Base-by-base conservation (phyloP, 176 grass and related monocot species). In the Musa beccarii region DNA sequence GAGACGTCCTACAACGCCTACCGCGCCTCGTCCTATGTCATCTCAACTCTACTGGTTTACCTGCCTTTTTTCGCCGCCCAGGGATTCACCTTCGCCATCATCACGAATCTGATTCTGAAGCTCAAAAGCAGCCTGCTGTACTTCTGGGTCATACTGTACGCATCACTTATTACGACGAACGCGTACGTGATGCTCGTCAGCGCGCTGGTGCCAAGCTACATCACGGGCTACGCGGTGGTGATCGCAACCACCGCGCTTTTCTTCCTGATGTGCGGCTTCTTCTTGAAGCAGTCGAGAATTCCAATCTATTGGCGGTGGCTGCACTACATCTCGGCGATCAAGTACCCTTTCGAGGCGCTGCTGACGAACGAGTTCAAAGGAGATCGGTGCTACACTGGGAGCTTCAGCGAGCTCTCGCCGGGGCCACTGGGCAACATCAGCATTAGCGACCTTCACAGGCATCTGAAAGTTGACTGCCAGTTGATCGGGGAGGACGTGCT, bases 1-100 rank as follows among this genome's bases (percentile, higher is more conserved):
- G 94, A 98, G 72, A 87, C 82, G 20, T 85, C 94, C 13, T 86
- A 90, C 88, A 91, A 93, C 43, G 86, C 90, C n/a, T 98, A 98
- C 73, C 84, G 90, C 25, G 80, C 84, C 11, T 98, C 94, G 11
- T 89, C 94, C 69, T 93, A 93, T 34, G 90, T 98, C 13, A 55
- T 98, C 53, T 86, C 93, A 49, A 83, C 85, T 61, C 84, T 87
- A n/a, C 84, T 96, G 55, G 85, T 86, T 29, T 82, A 92, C 26
- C 88, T 92, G 16, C 93, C 84, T 0, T 84, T 87, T 29, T 84
- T 96, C 54, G 87, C 88, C 7, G 52, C 92, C 17, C 89, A 92
- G 63, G 87, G 85, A 34, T 69, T 90, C 72, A 87, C 89, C 69
- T 96, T 96, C 71, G 83, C 93, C 0, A 70, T 87, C 53, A 85